These are phyloP conservation scores for Ceratobasidium sp. DNA, from an alignment of 1,284 basidiomycete genomes.

Conservation along the genomic window DNA sequence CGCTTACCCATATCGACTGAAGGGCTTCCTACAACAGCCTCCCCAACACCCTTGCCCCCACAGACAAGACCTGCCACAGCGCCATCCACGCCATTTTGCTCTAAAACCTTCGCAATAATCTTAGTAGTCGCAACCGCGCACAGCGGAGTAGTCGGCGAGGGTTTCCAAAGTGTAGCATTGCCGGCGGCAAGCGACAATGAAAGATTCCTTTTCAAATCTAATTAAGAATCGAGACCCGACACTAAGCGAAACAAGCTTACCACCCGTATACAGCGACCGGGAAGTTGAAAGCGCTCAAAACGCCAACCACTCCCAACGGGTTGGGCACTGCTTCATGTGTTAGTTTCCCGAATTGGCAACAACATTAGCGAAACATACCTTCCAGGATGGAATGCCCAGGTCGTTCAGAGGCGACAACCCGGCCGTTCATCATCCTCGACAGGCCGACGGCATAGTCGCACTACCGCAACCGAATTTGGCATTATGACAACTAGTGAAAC, in stretches of 20 bases:
- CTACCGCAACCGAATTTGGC: slow-evolving; percentile 54
- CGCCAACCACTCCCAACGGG: slow-evolving; percentile 92
- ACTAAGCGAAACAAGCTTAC: slow-evolving; percentile 58
- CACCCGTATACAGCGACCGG: slow-evolving; percentile 92
- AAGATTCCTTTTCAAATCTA: slow-evolving; percentile 77
- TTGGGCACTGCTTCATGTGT: slow-evolving; percentile 76
- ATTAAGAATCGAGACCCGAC: slow-evolving; percentile 45
- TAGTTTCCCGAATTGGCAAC: background rate
- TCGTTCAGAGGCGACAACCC: slow-evolving; percentile 86
- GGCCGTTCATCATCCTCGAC: slow-evolving; percentile 92
- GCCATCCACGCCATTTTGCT: slow-evolving; percentile 84
- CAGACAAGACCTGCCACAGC: slow-evolving; percentile 87
- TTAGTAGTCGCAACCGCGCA: slow-evolving; percentile 90
- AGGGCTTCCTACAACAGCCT: slow-evolving; percentile 78
- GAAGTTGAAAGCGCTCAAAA: slow-evolving; percentile 94
- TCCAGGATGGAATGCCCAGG: slow-evolving; percentile 93
- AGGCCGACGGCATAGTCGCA: slow-evolving; percentile 85
- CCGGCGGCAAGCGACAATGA: slow-evolving; percentile 90
- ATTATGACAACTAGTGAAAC: background rate
- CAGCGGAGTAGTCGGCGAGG: slow-evolving; percentile 88
- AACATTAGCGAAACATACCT: slow-evolving; percentile 61
- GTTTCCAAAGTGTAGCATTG: slow-evolving; percentile 96
- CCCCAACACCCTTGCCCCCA: slow-evolving; percentile 86
- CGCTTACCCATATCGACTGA: slow-evolving; percentile 79
- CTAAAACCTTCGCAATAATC: slow-evolving; percentile 84